phyloP scores from a whole-genome alignment of 106 monocot species.

The Vanilla planifolia region DNA sequence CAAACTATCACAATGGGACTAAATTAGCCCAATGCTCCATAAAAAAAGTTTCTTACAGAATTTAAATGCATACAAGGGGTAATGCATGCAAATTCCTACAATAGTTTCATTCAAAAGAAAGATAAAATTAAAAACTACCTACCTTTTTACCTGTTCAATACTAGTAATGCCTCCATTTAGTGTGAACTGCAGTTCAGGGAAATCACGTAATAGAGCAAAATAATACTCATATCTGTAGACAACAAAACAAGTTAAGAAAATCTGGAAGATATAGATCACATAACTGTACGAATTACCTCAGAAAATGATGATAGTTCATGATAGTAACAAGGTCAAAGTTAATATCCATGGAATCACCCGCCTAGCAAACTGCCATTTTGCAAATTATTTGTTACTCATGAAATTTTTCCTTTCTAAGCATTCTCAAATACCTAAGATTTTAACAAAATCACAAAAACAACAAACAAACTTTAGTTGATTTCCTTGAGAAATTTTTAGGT shows the following conservation, averaged over 20 bases:
- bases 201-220: conserved; percentile 90
- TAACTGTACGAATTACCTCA: background rate
- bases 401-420: background rate
- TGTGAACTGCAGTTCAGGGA: conserved; percentile 82
- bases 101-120: background rate
- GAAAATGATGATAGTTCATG: background rate
- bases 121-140: background rate
- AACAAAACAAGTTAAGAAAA: background rate
- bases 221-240: conserved; percentile 85
- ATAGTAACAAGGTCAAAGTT: background rate
- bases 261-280: background rate
- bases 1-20: too few relatives aligned
- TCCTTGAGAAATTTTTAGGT: background rate
- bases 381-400: too few relatives aligned
- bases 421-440: background rate
- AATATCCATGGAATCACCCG: background rate
- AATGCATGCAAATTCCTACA: background rate
- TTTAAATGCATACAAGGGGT: too few relatives aligned
- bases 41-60: too few relatives aligned
- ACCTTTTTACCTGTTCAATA: conserved; percentile 62
- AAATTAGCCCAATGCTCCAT: too few relatives aligned
- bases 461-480: background rate
- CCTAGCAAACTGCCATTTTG: too few relatives aligned
- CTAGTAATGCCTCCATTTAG: conserved; percentile 90
- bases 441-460: background rate